A percentile compares a stretch with the other conserved stretches of the same genome.
Conservation (phyloP, 306 rosid genomes). For the Cucurbita moschata region DNA sequence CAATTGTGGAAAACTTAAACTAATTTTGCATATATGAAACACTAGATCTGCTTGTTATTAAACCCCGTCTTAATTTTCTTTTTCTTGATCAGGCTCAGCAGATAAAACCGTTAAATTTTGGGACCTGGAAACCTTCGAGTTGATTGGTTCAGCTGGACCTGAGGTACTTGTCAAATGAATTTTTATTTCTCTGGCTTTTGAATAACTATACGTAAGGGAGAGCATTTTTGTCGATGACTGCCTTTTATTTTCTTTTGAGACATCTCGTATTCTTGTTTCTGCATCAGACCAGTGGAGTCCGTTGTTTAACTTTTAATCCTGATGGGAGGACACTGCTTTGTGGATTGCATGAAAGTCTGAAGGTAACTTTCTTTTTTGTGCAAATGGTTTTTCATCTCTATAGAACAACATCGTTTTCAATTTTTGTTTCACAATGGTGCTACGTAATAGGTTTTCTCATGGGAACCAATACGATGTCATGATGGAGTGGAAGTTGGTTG, state of each 20-base stretch:
- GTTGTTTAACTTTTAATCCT: constrained; percentile 77
- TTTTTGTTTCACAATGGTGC: not conserved
- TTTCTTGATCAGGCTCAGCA: constrained; percentile 55
- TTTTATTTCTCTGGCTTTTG: constrained; percentile 9
- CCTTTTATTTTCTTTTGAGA: not conserved
- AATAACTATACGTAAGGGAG: constrained; percentile 5
- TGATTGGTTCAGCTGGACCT: constrained; percentile 96
- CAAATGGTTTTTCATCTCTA: constrained; percentile 4
- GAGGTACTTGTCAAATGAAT: constrained; percentile 49
- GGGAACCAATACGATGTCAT: constrained; percentile 94
- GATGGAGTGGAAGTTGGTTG: constrained; percentile 93
- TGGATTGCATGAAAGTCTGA: constrained; percentile 95
- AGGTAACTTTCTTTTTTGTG: constrained; percentile 22
- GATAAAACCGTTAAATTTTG: constrained; percentile 96
- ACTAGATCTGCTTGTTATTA: not conserved
- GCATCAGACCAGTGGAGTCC: constrained; percentile 82
- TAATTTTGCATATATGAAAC: not conserved
- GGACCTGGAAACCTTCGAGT: constrained; percentile 99
- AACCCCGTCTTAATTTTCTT: constrained; percentile 3
- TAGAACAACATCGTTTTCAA: not conserved
- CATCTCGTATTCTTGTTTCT: constrained; percentile 4
- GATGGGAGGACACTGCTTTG: constrained; percentile 96
- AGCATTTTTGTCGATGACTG: not conserved
- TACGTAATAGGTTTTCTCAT: constrained; percentile 62
- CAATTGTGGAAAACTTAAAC: not conserved